Conservation (phyloP, 2,329 filamentous ascomycete genomes). For the Cladosporium austrohemisphaericum region DNA sequence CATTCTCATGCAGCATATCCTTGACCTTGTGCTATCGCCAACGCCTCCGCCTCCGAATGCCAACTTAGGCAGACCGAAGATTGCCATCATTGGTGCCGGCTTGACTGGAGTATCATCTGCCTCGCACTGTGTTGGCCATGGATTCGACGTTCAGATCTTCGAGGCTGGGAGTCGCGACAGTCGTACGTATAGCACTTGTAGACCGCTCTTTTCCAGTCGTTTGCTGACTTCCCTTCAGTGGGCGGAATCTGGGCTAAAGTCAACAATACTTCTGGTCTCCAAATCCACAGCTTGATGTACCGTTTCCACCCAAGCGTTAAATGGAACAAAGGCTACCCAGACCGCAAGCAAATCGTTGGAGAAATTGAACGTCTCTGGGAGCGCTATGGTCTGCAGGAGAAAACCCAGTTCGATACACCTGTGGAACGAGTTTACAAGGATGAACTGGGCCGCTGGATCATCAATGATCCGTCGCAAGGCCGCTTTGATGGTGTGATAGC, state of each 20-base stretch:
- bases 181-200: slow-evolving; percentile 8
- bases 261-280: slow-evolving; percentile 73
- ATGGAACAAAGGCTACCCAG: slow-evolving; percentile 73
- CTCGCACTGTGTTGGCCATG: slow-evolving; percentile 78
- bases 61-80: slow-evolving; percentile 57
- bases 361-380: slow-evolving; percentile 72
- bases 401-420: slow-evolving; percentile 67
- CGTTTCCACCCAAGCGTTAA: slow-evolving; percentile 77
- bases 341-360: slow-evolving; percentile 68
- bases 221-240: too few relatives aligned
- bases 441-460: slow-evolving; percentile 66
- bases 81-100: slow-evolving; percentile 46
- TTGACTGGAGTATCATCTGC: slow-evolving; percentile 75
- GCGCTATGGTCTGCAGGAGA: slow-evolving; percentile 65
- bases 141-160: slow-evolving; percentile 77
- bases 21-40: slow-evolving; percentile 65
- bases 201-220: slow-evolving; percentile 38
- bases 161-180: slow-evolving; percentile 64
- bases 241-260: slow-evolving; percentile 33
- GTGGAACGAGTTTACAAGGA: slow-evolving; percentile 69
- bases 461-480: slow-evolving; percentile 68
- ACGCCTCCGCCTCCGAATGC: slow-evolving; percentile 59
- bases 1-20: slow-evolving; percentile 61
- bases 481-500: slow-evolving; percentile 75
- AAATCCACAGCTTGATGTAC: slow-evolving; percentile 85